Evolutionary conservation across 176 grass and related monocot genomes (phyloP).

Genomic region (Secale cereale): DNA sequence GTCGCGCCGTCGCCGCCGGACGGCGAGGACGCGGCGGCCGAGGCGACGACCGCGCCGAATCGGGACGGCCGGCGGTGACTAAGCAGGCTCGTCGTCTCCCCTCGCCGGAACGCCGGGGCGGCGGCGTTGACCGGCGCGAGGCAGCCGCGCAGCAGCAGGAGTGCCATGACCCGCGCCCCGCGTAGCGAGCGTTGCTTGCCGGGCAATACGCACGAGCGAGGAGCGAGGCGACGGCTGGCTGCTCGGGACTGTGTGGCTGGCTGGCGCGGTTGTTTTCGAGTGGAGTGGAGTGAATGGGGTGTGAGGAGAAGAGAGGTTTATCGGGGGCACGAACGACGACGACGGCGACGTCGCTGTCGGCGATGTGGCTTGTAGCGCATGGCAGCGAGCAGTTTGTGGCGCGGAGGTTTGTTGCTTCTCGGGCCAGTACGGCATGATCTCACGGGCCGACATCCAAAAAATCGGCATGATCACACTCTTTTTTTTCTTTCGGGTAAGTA

Average conservation of each 20-base stretch:
- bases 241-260: neutral
- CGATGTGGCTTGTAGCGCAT: neutral
- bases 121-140: neutral
- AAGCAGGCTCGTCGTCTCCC: neutral
- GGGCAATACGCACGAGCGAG: neutral
- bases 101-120: neutral
- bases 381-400: neutral
- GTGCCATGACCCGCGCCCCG: neutral
- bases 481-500: no score
- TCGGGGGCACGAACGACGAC: neutral
- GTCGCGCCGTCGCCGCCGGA: neutral
- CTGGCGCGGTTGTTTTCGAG: neutral
- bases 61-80: neutral
- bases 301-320: neutral
- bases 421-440: neutral
- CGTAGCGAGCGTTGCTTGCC: neutral
- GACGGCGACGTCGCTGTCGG: neutral
- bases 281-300: neutral
- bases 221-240: neutral
- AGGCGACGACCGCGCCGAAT: neutral
- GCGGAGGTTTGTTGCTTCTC: neutral
- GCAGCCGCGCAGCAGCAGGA: conserved; percentile 21
- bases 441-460: neutral
- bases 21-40: neutral
- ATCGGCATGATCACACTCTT: no score